phyloP scores from a whole-genome alignment of 306 rosid species.

The Sicyos baderoa region DNA sequence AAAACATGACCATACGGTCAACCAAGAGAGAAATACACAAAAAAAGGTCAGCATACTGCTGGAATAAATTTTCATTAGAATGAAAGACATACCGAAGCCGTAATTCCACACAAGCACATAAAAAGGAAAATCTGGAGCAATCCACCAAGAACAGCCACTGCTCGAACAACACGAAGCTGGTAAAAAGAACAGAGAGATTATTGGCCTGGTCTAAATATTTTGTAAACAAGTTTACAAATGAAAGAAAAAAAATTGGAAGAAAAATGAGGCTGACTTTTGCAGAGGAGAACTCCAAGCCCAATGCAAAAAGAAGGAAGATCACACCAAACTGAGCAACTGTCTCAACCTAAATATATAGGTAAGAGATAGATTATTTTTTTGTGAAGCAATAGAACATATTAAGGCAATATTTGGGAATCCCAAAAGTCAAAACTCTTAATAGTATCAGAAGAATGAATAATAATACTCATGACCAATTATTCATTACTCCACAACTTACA shows the following conservation, averaged over 20 bases:
- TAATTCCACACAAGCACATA: slow-evolving; percentile 86
- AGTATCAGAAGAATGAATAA: slow-evolving; percentile 2
- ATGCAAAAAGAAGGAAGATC: slow-evolving; percentile 86
- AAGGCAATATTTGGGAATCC: not conserved
- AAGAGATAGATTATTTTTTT: not conserved
- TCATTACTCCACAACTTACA: not conserved
- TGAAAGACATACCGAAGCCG: slow-evolving; percentile 61
- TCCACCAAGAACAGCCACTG: slow-evolving; percentile 92
- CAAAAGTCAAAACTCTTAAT: not conserved
- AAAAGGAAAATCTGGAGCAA: slow-evolving; percentile 84
- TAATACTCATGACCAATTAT: not conserved
- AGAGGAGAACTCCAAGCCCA: slow-evolving; percentile 86
- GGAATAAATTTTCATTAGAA: slow-evolving; percentile 11
- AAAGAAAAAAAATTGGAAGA: slow-evolving; percentile 13
- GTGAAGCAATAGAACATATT: not conserved
- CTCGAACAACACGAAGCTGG: slow-evolving; percentile 81
- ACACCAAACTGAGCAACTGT: slow-evolving; percentile 99
- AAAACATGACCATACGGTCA: not conserved
- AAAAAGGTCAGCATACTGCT: not conserved
- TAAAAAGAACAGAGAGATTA: slow-evolving; percentile 17
- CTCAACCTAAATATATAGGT: slow-evolving; percentile 58
- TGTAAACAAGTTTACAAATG: slow-evolving; percentile 7
- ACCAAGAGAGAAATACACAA: not conserved
- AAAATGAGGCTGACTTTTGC: slow-evolving; percentile 47
- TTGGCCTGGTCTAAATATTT: not conserved